phyloP scores from a whole-genome alignment of 2,329 filamentous ascomycete genomes.

The Botryotinia narcissicola region DNA sequence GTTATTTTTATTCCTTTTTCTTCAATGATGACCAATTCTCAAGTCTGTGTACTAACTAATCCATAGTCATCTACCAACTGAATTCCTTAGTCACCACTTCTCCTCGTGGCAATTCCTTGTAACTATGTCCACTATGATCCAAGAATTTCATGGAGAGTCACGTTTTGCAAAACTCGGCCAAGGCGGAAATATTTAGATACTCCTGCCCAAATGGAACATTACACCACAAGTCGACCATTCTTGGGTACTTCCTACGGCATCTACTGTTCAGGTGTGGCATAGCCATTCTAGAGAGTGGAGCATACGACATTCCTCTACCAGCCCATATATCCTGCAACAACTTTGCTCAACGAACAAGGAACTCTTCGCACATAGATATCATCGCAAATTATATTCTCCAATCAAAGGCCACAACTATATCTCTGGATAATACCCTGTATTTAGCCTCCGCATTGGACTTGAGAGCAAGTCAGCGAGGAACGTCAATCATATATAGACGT shows the following conservation, averaged over 20 bases:
- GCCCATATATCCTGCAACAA: conserved; percentile 64
- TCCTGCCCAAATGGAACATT: not conserved
- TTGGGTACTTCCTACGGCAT: not conserved
- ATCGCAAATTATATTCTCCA: conserved; percentile 72
- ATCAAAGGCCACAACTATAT: not conserved
- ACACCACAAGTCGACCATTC: too few species aligned
- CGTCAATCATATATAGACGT: not conserved
- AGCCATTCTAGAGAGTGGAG: conserved; percentile 73
- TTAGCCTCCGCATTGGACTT: not conserved
- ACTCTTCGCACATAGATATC: conserved; percentile 74
- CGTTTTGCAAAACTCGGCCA: not conserved
- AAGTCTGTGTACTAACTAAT: not conserved
- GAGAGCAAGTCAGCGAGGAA: not conserved
- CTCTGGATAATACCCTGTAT: not conserved
- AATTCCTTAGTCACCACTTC: not conserved
- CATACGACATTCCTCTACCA: conserved; percentile 84
- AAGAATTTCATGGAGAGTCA: not conserved
- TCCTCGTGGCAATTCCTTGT: not conserved
- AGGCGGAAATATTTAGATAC: not conserved
- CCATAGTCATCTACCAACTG: not conserved
- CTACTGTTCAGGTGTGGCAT: not conserved
- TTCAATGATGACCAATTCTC: not conserved
- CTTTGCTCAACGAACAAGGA: conserved; percentile 84
- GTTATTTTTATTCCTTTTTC: not conserved
- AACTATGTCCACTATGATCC: too few species aligned